Evolutionary conservation across 2,329 filamentous ascomycete species (phyloP), one percentile per base, ranked within the genome.

Genomic region (Neoscytalidium dimidiatum): DNA sequence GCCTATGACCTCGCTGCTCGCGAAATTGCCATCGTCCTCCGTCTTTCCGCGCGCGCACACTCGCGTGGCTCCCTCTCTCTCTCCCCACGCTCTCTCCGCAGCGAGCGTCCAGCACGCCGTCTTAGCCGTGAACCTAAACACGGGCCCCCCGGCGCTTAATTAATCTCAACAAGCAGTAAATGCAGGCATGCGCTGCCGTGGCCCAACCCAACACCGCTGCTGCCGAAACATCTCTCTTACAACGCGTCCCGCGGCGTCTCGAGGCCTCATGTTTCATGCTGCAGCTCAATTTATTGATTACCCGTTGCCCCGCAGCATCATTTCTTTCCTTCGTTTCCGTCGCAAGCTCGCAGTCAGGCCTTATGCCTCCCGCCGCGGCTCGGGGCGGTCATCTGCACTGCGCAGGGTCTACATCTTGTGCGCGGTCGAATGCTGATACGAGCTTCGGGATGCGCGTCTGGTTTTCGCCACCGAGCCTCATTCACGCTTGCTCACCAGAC

Each of bases 401-500:
- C 53, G 17, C 53, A 7, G 19, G 13, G 38, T 43, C 53, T 29
- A 21, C 19, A 43, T 19, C 44, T 29, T 19, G 19, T 35, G 35
- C 9, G 6, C 23, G 35, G 53, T 26, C 17, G 14, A 11, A n/a
- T n/a, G 23, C 53, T 17, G 35, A 23, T 7, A 23, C 14, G 17
- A 19, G 23, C 23, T 43, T 3, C 33, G 46, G 29, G 52, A 26
- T 19, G 17, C 14, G 48, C 13, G 28, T n/a, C 29, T 21, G n/a
- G n/a, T 6, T 26, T 56, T 56, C 17, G 51, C 31, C 51, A 56
- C 51, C 19, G 13, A 23, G 49, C 14, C 26, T 46, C 23, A 19
- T 52, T 33, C 33, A 28, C 35, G n/a, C 60, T 31, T 46, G 51
- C 51, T 62, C 31, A 69, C 68, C 68, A 69, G n/a, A 92, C 63